Base-by-base conservation (phyloP, 2,329 filamentous ascomycete species). In the Paecilomyces sp. region DNA sequence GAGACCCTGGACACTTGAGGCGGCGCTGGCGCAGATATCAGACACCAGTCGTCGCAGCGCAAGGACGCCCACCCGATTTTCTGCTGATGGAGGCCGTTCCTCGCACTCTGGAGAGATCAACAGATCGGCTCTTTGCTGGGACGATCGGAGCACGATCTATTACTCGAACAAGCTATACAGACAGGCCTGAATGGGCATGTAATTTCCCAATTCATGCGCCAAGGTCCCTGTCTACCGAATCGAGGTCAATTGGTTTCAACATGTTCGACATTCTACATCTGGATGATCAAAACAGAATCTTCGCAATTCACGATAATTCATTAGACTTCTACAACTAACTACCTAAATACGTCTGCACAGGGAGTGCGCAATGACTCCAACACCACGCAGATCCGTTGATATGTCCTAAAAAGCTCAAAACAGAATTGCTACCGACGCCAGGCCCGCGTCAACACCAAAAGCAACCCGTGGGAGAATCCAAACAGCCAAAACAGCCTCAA, bases 401-500 rank as follows among this genome's bases (percentile, higher is more conserved):
- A 47, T 47, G 41, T 47, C 41, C 41, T 47, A 11, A 47, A 33
- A 47, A 47, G 22, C n/a, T 47, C 41, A 18, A 22, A 47, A 47
- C 41, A 7, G 36, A 47, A 2, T 33, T 47, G 36, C 36, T 18
- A 47, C 36, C 36, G 41, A 47, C 41, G 41, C 41, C 41, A 47
- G 41, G 41, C 41, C 41, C 41, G n/a, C n/a, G 41, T 47, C 41
- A 47, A 33, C 33, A 33, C 54, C 54, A 34, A 55, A 18, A 31
- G n/a, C 30, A 55, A 33, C 24, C 54, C 28, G n/a, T 47, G 7
- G 41, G 11, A 33, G n/a, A 18, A 47, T 18, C n/a, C 36, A n/a
- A 47, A n/a, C 60, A 64, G 60, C 54, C 52, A 58, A 58, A 31
- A 28, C 55, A 59, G 33, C 51, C 57, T 60, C 61, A 56, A 54